Evolutionary conservation across 176 grass and related monocot genomes (phyloP), one percentile per base, ranked within the genome.

Genomic region (Ananas comosus): DNA sequence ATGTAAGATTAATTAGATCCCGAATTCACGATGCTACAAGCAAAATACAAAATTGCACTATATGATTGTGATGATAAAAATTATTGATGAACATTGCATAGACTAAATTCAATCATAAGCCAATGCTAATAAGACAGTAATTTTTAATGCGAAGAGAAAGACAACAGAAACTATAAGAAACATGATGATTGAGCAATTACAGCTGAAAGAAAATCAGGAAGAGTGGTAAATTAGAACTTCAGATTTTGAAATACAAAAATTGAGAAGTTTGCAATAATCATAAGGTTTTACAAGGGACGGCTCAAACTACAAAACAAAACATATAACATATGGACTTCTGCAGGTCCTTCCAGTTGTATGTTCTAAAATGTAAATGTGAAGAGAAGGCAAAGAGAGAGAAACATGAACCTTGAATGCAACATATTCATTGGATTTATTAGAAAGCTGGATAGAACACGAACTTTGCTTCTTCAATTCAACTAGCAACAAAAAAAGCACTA

Each of bases 381-480:
- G 33, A 42, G 4, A 42, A 64, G 50, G 70, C 19, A 76, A 19
- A 4, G 69, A 61, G 63, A 73, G 16, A 74, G 74, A 79, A 54
- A 75, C 48, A 66, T 66, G 51, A 53, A 96, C 93, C 89, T 97
- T 97, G 77, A 97, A 97, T 65, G 86, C 89, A 28, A 97, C 84
- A 85, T 85, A 90, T 29, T 97, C 84, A 49, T 77, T 76, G 19
- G 89, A 92, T 82, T 87, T 92, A 75, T 97, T 97, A 63, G 79
- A 76, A 63, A 97, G 86, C 81, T 83, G 76, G 53, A 92, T 85
- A 24, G 80, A 65, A 80, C 93, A 97, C 17, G 86, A 79, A 78
- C 93, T 97, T 68, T 97, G 93, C 75, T 92, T 97, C 84, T 92
- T 92, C 86, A 97, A 76, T 74, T 92, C 93, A 90, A 97, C 93